Base-by-base conservation (phyloP, 2,329 filamentous ascomycete species). In the Paecilomyces formosus region DNA sequence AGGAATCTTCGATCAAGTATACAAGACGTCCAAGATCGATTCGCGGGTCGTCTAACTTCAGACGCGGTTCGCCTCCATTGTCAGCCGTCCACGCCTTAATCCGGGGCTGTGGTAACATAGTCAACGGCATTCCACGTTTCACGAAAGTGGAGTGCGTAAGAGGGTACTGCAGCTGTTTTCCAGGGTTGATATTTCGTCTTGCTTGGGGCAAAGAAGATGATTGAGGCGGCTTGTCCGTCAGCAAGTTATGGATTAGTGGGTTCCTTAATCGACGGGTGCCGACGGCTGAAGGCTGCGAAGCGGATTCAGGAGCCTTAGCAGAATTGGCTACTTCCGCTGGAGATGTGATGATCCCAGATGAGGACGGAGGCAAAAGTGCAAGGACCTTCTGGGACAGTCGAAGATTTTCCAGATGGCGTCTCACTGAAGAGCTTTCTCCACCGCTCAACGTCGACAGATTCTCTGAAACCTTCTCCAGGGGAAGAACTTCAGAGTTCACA, bases 201-300 rank as follows among this genome's bases (percentile, higher is more conserved):
- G 86, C 84, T 6, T 86, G 81, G 0, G 94, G 94, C 0, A 99
- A 79, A 0, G 94, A 99, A 1, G 94, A 94, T 1, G 94, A 97
- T 63, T 92, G 88, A 13, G 92, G 84, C 0, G 94, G 93, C 68
- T 96, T 95, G 75, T 99, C 94, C 1, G 94, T 99, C 9, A 99
- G 82, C 1, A 99, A 84, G 67, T 97, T 97, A 74, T 99, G 92
- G 53, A 99, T 94, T 1, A 99, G 79, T 0, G 92, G 92, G 66
- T 99, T 99, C 68, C 84, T 84, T 58, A 85, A 82, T 73, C 82
- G 77, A 72, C 82, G 79, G 56, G 82, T 85, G 58, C 78, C 78
- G 59, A 85, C 79, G 55, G 80, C 79, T 5, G 78, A 76, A 8
- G 72, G 62, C 57, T 76, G 73, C 26, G 69, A 60, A 13, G 67